Percentiles rank a stretch among this genome's conserved stretches.
These are phyloP conservation scores for Eustoma russellianum DNA, from an alignment of 257 asterid genomes.

Conservation along the genomic window DNA sequence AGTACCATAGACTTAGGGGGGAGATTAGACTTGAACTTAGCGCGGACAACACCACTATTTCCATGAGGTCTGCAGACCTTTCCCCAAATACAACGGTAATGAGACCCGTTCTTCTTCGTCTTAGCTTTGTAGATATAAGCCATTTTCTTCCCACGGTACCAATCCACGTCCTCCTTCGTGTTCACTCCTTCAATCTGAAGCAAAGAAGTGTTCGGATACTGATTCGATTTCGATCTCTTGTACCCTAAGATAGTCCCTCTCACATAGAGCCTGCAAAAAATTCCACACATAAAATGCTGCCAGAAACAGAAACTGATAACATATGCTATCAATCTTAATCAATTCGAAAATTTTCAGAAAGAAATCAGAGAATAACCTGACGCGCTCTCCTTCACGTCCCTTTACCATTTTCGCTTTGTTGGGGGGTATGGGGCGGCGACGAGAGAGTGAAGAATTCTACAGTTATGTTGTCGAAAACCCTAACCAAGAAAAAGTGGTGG, in stretches of 20 bases:
- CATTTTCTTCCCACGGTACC: conserved; percentile 80
- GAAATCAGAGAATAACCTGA: conserved; percentile 25
- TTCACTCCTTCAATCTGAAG: conserved; percentile 86
- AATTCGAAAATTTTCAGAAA: background rate
- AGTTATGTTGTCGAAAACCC: conserved; percentile 15
- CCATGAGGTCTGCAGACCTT: conserved; percentile 82
- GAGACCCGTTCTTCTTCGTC: conserved; percentile 72
- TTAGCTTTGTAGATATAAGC: conserved; percentile 90
- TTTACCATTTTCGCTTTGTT: conserved; percentile 38
- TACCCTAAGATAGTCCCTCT: conserved; percentile 59
- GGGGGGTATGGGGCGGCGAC: background rate
- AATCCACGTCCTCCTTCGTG: conserved; percentile 78
- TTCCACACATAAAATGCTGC: no score
- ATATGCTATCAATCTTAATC: background rate
- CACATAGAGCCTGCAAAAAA: conserved; percentile 29
- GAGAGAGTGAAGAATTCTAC: background rate
- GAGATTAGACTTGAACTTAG: conserved; percentile 62
- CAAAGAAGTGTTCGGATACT: conserved; percentile 89
- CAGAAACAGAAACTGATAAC: background rate
- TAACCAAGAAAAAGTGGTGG: background rate
- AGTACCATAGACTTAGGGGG: conserved; percentile 72
- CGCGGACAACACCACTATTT: conserved; percentile 81
- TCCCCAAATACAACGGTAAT: conserved; percentile 93
- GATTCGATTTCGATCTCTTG: conserved; percentile 91
- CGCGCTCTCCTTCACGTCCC: conserved; percentile 69